These are phyloP conservation scores for Cyclostephanos tholiformis DNA, from an alignment of 108 stramenopile species.

Conservation along the genomic window DNA sequence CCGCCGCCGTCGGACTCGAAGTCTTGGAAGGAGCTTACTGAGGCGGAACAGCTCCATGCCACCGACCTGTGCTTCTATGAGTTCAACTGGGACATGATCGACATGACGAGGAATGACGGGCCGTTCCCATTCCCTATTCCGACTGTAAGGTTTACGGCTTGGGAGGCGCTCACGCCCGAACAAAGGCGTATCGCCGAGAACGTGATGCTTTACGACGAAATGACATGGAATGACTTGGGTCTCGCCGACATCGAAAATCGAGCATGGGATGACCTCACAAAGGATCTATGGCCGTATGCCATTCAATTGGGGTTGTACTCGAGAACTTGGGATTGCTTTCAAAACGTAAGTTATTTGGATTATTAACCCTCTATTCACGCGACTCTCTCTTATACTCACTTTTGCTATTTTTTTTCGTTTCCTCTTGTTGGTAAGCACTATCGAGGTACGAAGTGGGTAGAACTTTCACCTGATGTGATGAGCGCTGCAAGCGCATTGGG, in stretches of 20 bases:
- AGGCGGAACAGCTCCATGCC: slow-evolving; percentile 9
- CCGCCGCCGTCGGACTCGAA: not conserved
- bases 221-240: slow-evolving; percentile 15
- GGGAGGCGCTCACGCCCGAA: slow-evolving; percentile 5
- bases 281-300: not conserved
- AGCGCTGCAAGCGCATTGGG: slow-evolving; percentile 19
- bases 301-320: slow-evolving; percentile 21
- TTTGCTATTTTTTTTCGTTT: not conserved
- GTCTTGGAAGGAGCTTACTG: slow-evolving; percentile 3
- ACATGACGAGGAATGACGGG: slow-evolving; percentile 13
- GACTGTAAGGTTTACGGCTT: slow-evolving; percentile 7
- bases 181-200: not conserved
- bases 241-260: slow-evolving; percentile 15
- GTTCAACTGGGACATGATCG: slow-evolving; percentile 25
- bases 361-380: not conserved
- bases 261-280: slow-evolving; percentile 6
- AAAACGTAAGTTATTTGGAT: slow-evolving; percentile 2
- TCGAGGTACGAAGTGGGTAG: slow-evolving; percentile 19
- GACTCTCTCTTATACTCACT: not conserved
- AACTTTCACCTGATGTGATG: slow-evolving; percentile 10
- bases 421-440: slow-evolving; percentile 20
- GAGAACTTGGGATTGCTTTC: slow-evolving; percentile 40
- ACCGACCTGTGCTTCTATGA: slow-evolving; percentile 22
- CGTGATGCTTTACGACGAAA: slow-evolving; percentile 19
- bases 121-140: slow-evolving; percentile 13